Evolutionary conservation across 495 filamentous ascomycete genomes (phyloP), one percentile per base, ranked within the genome.

Genomic region (Xylaria cubensis): DNA sequence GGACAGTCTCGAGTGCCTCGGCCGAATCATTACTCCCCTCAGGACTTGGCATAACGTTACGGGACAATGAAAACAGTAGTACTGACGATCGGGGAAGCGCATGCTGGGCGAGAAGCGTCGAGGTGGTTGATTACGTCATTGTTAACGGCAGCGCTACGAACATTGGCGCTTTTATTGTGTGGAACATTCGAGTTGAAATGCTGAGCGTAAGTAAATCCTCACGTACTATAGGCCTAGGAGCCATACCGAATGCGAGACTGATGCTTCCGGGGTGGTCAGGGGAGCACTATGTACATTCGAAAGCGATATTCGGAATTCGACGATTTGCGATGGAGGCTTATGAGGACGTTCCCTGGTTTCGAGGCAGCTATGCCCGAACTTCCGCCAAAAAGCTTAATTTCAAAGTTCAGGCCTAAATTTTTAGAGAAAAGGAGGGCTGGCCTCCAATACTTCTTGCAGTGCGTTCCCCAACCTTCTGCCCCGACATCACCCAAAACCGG

Each of bases 261-360:
- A 71, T n/a, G 19, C 17, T 64, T 63, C 5, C 1, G 32, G 36
- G 34, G 29, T 44, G 59, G 9, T n/a, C 46, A 89, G 85, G 87
- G 87, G 21, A 82, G 84, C 48, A 79, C 78, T 19, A 88, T 89
- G 79, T 83, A 84, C 69, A 87, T 89, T 29, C 82, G 86, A 61
- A 89, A 88, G 72, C 83, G 87, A 65, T 89, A 88, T 75, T 88
- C 86, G n/a, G 87, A 89, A 63, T 88, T 89, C 72, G 85, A 88
- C 75, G 84, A 84, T 48, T 80, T 89, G 19, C 81, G 86, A 12
- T 74, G 78, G 53, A 80, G 82, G 53, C 81, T 89, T 4, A 78
- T 88, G 46, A 79, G 82, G 67, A 87, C 87, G 4, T 89, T 89
- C 64, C 87, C 87, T 1, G 80, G 79, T 64, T 89, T 87, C 32